Evolutionary conservation across 768 basidiomycete species (phyloP), one percentile per base, ranked within the genome.

Genomic region (Boletus sp.): DNA sequence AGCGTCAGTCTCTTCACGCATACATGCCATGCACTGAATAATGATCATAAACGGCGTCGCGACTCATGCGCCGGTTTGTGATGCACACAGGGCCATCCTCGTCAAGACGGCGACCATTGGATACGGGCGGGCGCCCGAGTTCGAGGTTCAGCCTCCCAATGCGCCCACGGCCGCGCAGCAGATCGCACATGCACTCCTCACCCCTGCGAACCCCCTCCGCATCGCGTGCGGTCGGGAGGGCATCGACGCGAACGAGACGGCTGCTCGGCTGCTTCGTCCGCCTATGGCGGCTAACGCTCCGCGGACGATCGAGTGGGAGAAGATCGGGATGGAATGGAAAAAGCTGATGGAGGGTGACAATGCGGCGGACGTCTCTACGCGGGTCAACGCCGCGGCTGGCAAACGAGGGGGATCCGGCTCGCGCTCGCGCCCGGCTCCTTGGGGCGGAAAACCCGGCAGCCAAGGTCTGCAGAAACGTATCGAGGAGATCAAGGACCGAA

Each of bases 1-100:
- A 29, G 84, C 92, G 91, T 94, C 67, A 58, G 88, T 80, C 7
- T 21, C 30, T 21, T 21, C 23, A 25, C 33, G 3, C 35, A 32
- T 37, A 13, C 38, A 15, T 33, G 30, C 2, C 48, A 34, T 25
- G 15, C 34, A 41, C 4, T 17, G 5, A 21, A 32, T 19, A n/a
- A 23, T 0, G 11, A 14, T 15, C 14, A 30, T 5, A 14, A 9
- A 39, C 5, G 23, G 9, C 6, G 1, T 15, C 15, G 23, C 29
- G 7, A 32, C 45, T 43, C 17, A 50, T 35, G 43, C 14, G 1
- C 6, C 21, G 14, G 17, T 21, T 32, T 40, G 27, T 40, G n/a
- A 3, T 11, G 14, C 39, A 7, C 25, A 33, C 57, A 83, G 82
- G 10, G 71, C 77, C 1, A 82, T 85, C 46, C 70, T 84, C 21